Conservation (phyloP, 1,284 basidiomycete genomes). For the Apiotrichum veenhuisii region DNA sequence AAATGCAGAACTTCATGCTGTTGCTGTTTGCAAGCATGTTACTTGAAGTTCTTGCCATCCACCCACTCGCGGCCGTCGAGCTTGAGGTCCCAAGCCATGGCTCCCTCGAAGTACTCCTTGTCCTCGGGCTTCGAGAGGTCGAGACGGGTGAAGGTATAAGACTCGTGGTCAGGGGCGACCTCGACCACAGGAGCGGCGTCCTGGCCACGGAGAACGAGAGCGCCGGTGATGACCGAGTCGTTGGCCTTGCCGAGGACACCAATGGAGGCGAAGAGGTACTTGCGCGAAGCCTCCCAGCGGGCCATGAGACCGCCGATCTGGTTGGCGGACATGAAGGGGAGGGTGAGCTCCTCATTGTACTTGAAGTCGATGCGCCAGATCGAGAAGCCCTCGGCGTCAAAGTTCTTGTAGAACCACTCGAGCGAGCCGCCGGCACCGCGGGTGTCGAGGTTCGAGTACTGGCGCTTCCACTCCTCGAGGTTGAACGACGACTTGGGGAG, state of each 20-base stretch:
- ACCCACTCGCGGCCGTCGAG: conserved; percentile 79
- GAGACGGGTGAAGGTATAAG: conserved; percentile 74
- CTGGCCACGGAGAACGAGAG: conserved; percentile 72
- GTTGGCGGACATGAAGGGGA: conserved; percentile 83
- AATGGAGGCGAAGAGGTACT: conserved; percentile 89
- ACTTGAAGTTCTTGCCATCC: conserved; percentile 53
- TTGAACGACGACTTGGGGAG: conserved; percentile 89
- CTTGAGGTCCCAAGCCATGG: conserved; percentile 85
- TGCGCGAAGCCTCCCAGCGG: conserved; percentile 89
- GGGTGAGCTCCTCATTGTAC: conserved; percentile 92
- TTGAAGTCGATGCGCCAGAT: conserved; percentile 82
- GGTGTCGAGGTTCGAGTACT: conserved; percentile 96
- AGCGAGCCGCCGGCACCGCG: conserved; percentile 69
- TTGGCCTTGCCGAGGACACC: conserved; percentile 83
- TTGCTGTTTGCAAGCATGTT: conserved; percentile 9
- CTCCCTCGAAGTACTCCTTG: conserved; percentile 83
- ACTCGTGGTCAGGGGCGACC: conserved; percentile 85
- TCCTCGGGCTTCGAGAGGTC: conserved; percentile 57
- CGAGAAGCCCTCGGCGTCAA: conserved; percentile 86
- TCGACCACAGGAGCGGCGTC: conserved; percentile 65
- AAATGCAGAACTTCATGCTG: not conserved
- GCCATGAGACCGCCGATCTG: conserved; percentile 87
- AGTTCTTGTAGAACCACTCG: conserved; percentile 85
- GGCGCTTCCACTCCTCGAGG: conserved; percentile 96
- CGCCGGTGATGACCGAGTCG: conserved; percentile 73